A percentile compares a stretch with the other conserved stretches of the same genome.
Evolutionary conservation across 495 filamentous ascomycete genomes (phyloP).

Genomic region (Neurospora sp.): DNA sequence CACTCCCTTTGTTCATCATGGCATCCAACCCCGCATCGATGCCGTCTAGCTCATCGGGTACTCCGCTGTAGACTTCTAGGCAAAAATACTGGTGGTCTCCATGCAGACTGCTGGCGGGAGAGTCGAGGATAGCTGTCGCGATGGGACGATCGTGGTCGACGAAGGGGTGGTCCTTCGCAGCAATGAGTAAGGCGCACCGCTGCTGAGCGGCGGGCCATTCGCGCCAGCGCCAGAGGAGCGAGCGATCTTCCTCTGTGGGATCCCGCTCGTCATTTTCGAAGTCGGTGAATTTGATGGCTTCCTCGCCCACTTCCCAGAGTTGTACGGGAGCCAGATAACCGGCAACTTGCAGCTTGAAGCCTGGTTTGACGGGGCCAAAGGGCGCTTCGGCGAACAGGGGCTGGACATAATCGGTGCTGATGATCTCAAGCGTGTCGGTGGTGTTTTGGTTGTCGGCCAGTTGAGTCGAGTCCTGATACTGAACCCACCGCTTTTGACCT

Average conservation of each 20-base stretch:
- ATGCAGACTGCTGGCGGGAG: not conserved
- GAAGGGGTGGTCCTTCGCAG: not conserved
- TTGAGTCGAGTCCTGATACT: not conserved
- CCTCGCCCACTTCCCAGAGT: not conserved
- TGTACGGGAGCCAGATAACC: not conserved
- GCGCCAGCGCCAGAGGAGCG: not conserved
- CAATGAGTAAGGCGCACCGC: not conserved
- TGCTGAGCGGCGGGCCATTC: not conserved
- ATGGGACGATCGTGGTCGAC: not conserved
- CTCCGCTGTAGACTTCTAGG: not conserved
- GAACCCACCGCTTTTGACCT: not conserved
- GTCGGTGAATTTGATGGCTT: not conserved
- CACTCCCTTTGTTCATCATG: not conserved
- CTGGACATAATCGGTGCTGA: not conserved
- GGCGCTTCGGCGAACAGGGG: not conserved
- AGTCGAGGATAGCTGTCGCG: not conserved
- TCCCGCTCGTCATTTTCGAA: not conserved
- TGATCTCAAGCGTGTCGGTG: not conserved
- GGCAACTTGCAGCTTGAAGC: not conserved
- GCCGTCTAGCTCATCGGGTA: not conserved
- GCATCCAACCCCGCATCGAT: not conserved
- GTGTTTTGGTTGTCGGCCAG: not conserved
- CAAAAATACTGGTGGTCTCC: not conserved
- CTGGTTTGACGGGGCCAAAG: not conserved
- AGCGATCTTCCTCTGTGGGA: not conserved